Evolutionary conservation across 495 filamentous ascomycete species (phyloP).

Genomic region (Eremomyces bilateralis): DNA sequence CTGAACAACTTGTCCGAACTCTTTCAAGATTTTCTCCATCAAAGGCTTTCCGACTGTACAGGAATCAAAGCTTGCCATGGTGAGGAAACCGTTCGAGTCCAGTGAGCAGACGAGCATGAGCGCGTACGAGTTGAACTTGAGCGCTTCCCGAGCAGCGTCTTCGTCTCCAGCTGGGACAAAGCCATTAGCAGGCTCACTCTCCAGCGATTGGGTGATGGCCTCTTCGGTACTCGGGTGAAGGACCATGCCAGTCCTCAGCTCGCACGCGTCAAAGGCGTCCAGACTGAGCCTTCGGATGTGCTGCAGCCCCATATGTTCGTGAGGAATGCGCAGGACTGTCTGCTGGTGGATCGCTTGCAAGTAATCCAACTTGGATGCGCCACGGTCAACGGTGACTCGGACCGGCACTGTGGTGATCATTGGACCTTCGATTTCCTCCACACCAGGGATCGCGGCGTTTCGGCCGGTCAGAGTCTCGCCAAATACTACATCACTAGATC

Average conservation of each 20-base stretch:
- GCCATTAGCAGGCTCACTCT: slow-evolving; percentile 21
- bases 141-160: slow-evolving; percentile 37
- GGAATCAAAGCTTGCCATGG: slow-evolving; percentile 42
- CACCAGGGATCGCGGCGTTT: slow-evolving; percentile 6
- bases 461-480: slow-evolving; percentile 12
- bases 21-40: slow-evolving; percentile 23
- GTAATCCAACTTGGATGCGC: slow-evolving; percentile 4
- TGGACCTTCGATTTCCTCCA: slow-evolving; percentile 12
- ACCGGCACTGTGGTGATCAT: slow-evolving; percentile 13
- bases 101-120: slow-evolving; percentile 42
- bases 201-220: slow-evolving; percentile 15
- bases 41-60: slow-evolving; percentile 19
- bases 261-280: slow-evolving; percentile 8
- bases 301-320: slow-evolving; percentile 12
- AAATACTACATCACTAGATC: slow-evolving; percentile 26
- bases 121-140: slow-evolving; percentile 46
- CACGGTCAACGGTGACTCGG: slow-evolving; percentile 4
- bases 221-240: slow-evolving; percentile 13
- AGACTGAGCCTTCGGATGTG: slow-evolving; percentile 8
- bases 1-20: slow-evolving; percentile 16
- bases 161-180: slow-evolving; percentile 22
- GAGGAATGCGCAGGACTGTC: slow-evolving; percentile 5
- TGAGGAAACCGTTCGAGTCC: slow-evolving; percentile 29
- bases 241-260: slow-evolving; percentile 8
- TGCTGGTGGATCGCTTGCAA: slow-evolving; percentile 9